Conservation (phyloP, 768 basidiomycete species). For the Amanita polypyramis region DNA sequence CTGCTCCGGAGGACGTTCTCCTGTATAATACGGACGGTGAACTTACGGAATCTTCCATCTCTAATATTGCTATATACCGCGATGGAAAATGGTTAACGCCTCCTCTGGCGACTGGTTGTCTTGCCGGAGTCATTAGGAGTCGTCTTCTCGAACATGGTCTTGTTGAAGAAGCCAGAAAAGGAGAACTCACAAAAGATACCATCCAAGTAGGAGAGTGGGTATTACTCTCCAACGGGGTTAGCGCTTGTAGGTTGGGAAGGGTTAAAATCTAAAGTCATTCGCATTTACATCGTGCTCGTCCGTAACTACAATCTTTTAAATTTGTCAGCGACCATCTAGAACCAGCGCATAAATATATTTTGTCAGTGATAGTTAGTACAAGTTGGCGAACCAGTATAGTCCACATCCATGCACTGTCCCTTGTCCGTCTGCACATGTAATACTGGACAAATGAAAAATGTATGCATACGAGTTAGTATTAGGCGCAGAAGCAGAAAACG, state of each 20-base stretch:
- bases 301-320: too few relatives aligned
- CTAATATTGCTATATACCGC: constrained; percentile 62
- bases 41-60: constrained; percentile 59
- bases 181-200: constrained; percentile 28
- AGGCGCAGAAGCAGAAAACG: constrained; percentile 10
- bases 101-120: constrained; percentile 46
- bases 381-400: constrained; percentile 25
- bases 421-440: constrained; percentile 24
- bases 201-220: constrained; percentile 51
- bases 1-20: constrained; percentile 43
- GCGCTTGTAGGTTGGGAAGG: constrained; percentile 55
- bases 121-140: constrained; percentile 60
- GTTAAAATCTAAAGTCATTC: constrained; percentile 19
- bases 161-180: constrained; percentile 39
- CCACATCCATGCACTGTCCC: constrained; percentile 51
- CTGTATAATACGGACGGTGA: constrained; percentile 41
- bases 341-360: constrained; percentile 6
- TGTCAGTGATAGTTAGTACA: constrained; percentile 2
- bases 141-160: constrained; percentile 55
- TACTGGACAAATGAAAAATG: constrained; percentile 11
- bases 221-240: constrained; percentile 62
- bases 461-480: constrained; percentile 12
- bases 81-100: constrained; percentile 58
- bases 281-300: too few relatives aligned
- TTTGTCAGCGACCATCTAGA: not conserved